These are phyloP conservation scores for Sugiyamaella marilandica DNA, from an alignment of 805 yeast genomes.

Conservation along the genomic window DNA sequence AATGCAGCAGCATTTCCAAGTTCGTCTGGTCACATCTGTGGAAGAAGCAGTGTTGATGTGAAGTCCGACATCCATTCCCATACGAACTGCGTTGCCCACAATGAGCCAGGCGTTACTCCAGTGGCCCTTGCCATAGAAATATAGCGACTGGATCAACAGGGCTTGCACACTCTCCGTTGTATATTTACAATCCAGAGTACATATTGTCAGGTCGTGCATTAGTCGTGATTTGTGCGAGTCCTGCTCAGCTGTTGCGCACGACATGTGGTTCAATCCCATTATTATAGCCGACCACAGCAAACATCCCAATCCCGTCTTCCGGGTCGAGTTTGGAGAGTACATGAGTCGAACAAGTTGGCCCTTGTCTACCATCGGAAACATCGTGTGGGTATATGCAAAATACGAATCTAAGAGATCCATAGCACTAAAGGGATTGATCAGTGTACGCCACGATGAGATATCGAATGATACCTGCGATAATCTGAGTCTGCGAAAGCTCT, in stretches of 20 bases:
- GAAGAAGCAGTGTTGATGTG: slow-evolving; percentile 2
- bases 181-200: slow-evolving; percentile 12
- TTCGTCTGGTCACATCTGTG: slow-evolving; percentile 7
- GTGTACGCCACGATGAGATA: neutral
- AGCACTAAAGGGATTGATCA: slow-evolving; percentile 1
- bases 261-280: slow-evolving; percentile 7
- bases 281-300: slow-evolving; percentile 14
- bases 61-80: slow-evolving; percentile 11
- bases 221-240: slow-evolving; percentile 5
- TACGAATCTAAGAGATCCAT: slow-evolving; percentile 12
- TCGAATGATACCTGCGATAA: slow-evolving; percentile 5
- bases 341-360: slow-evolving; percentile 6
- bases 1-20: slow-evolving; percentile 17
- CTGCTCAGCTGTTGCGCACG: neutral
- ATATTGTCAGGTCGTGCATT: slow-evolving; percentile 13
- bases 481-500: slow-evolving; percentile 7
- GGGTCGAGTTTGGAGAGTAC: slow-evolving; percentile 1
- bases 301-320: slow-evolving; percentile 8
- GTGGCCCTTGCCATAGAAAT: slow-evolving; percentile 8
- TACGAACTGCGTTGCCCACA: slow-evolving; percentile 13
- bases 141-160: slow-evolving; percentile 7
- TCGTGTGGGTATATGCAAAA: slow-evolving; percentile 10
- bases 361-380: slow-evolving; percentile 11
- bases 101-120: slow-evolving; percentile 12
- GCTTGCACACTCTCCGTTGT: slow-evolving; percentile 12